These are phyloP conservation scores for Pulicaria dysenterica DNA, from an alignment of 129 eudicot species.

Conservation along the genomic window DNA sequence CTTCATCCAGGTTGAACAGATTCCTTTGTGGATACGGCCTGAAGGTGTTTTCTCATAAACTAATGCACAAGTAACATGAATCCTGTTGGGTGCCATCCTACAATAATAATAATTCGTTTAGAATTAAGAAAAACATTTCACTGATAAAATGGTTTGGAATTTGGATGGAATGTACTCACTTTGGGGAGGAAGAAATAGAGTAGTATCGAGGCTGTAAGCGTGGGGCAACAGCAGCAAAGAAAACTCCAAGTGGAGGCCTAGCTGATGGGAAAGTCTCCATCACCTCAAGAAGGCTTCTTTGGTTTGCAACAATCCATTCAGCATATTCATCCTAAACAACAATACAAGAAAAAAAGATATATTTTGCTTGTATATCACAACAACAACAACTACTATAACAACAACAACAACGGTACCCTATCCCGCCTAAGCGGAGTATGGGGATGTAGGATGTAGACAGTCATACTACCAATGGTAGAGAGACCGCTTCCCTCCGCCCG, in stretches of 20 bases:
- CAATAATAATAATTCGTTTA: not conserved
- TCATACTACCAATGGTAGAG: no score
- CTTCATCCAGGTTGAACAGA: slow-evolving; percentile 99
- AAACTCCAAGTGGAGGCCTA: slow-evolving; percentile 90
- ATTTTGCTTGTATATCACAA: not conserved
- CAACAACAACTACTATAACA: no score
- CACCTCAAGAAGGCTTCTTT: slow-evolving; percentile 92
- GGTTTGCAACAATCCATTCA: slow-evolving; percentile 81
- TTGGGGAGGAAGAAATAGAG: slow-evolving; percentile 92
- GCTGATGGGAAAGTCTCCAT: slow-evolving; percentile 90
- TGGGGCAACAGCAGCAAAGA: slow-evolving; percentile 92
- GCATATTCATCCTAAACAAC: slow-evolving; percentile 89
- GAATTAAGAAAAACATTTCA: slow-evolving; percentile 2
- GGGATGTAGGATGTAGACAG: no score
- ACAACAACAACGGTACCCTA: not conserved
- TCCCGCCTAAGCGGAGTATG: no score
- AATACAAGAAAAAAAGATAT: not conserved
- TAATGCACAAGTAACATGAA: slow-evolving; percentile 95
- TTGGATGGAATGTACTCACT: slow-evolving; percentile 40
- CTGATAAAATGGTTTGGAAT: slow-evolving; percentile 4
- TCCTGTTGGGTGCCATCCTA: slow-evolving; percentile 82
- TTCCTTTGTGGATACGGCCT: slow-evolving; percentile 89
- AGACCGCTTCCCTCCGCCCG: no score
- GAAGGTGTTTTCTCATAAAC: slow-evolving; percentile 82
- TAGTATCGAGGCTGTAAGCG: slow-evolving; percentile 96